A percentile compares a stretch with the other conserved stretches of the same genome.
Evolutionary conservation across 805 yeast genomes (phyloP).

Genomic region (Zygosaccharomyces siamensis): DNA sequence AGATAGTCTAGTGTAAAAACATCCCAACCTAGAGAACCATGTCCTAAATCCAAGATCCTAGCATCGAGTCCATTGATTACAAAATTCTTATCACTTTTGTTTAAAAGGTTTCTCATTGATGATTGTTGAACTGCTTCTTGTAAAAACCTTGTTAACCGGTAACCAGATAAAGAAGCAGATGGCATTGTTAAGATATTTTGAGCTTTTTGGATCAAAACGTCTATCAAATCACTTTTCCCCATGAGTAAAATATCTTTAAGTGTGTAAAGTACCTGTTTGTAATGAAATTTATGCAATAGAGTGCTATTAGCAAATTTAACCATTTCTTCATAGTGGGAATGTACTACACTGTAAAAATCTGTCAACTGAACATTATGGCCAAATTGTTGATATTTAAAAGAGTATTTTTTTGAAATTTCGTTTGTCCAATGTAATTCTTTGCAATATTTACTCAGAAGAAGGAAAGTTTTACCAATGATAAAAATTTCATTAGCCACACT

Average conservation of each 20-base stretch:
- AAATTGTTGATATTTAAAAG: constrained; percentile 12
- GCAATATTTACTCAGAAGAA: constrained; percentile 61
- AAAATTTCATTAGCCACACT: constrained; percentile 44
- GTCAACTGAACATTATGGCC: constrained; percentile 5
- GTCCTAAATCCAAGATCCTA: constrained; percentile 66
- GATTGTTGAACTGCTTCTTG: constrained; percentile 59
- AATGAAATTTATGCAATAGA: constrained; percentile 45
- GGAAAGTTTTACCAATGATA: constrained; percentile 67
- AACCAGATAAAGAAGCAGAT: constrained; percentile 57
- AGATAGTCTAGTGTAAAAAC: constrained; percentile 82
- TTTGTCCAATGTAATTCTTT: constrained; percentile 63
- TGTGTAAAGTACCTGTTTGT: constrained; percentile 52
- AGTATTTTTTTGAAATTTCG: constrained; percentile 36
- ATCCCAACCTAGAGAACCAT: constrained; percentile 83
- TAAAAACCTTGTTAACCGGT: constrained; percentile 58
- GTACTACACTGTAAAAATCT: constrained; percentile 35
- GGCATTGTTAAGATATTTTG: constrained; percentile 51
- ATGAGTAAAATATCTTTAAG: constrained; percentile 64
- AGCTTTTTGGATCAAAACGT: constrained; percentile 55
- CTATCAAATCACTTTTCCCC: constrained; percentile 79
- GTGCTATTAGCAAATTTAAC: constrained; percentile 47
- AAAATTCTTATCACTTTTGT: constrained; percentile 35
- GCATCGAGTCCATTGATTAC: constrained; percentile 68
- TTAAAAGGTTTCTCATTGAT: constrained; percentile 40
- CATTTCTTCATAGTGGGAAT: constrained; percentile 48